Conservation (phyloP, 106 monocot genomes). For the Allium sativum region DNA sequence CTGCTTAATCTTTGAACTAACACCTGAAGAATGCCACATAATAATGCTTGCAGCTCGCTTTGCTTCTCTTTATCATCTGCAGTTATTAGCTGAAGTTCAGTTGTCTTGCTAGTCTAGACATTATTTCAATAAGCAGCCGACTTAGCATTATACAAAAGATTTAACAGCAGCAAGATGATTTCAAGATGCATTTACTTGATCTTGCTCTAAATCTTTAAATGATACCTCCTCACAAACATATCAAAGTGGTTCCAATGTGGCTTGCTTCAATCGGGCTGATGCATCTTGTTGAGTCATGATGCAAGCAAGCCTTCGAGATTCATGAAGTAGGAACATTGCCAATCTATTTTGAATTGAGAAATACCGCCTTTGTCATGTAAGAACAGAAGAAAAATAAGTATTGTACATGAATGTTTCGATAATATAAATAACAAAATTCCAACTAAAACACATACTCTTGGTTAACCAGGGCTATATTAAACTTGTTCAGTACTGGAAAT, state of each 20-base stretch:
- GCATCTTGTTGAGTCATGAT: constrained; percentile 17
- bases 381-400: too few relatives aligned
- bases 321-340: too few relatives aligned
- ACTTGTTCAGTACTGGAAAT: too few relatives aligned
- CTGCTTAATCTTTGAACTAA: constrained; percentile 24
- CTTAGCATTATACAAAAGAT: constrained; percentile 19
- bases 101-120: constrained; percentile 10
- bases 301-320: constrained; percentile 21
- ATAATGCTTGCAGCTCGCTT: constrained; percentile 16
- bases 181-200: constrained; percentile 19
- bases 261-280: constrained; percentile 9
- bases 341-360: too few relatives aligned
- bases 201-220: constrained; percentile 19
- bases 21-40: constrained; percentile 25
- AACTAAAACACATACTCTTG: too few relatives aligned
- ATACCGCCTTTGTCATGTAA: too few relatives aligned
- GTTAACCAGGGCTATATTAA: too few relatives aligned
- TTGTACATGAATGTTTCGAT: too few relatives aligned
- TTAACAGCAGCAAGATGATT: constrained; percentile 17
- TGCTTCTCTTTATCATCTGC: constrained; percentile 25
- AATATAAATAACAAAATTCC: too few relatives aligned
- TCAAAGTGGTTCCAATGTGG: constrained; percentile 14
- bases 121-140: constrained; percentile 10
- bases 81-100: constrained; percentile 11
- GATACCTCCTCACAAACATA: constrained; percentile 25